Evolutionary conservation across 805 yeast species (phyloP).

Genomic region (Kregervanrija delftensis): DNA sequence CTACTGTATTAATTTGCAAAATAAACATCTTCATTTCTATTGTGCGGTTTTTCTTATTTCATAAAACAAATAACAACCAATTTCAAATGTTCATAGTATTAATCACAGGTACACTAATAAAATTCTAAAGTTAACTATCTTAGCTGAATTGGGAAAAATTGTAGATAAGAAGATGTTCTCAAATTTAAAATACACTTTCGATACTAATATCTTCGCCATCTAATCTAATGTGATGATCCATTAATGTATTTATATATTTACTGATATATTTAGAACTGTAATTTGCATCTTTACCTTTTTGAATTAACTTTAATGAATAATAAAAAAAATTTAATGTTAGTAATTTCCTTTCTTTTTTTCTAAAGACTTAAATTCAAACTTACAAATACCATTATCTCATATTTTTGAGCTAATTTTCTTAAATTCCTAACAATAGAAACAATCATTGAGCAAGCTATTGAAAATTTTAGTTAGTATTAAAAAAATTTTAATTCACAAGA

Average conservation of each 20-base stretch:
- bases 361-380: slow-evolving; percentile 3
- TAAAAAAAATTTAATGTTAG: neutral
- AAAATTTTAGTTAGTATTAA: neutral
- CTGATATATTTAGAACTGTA: slow-evolving; percentile 19
- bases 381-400: slow-evolving; percentile 16
- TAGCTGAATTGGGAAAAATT: too few relatives aligned
- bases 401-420: slow-evolving; percentile 17
- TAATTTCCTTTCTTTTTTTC: too few relatives aligned
- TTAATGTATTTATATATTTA: slow-evolving; percentile 13
- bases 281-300: neutral
- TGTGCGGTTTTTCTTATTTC: too few relatives aligned
- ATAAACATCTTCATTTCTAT: too few relatives aligned
- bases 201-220: neutral
- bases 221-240: slow-evolving; percentile 16
- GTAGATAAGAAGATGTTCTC: neutral
- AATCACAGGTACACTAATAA: too few relatives aligned
- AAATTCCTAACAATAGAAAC: slow-evolving; percentile 13
- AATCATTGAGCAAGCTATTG: slow-evolving; percentile 15
- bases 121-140: too few relatives aligned
- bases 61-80: too few relatives aligned
- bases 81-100: too few relatives aligned
- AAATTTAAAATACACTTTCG: neutral
- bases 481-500: neutral
- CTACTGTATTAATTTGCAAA: too few relatives aligned
- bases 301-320: neutral